Conservation (phyloP, 805 yeast species). For the Yarrowia sp. region DNA sequence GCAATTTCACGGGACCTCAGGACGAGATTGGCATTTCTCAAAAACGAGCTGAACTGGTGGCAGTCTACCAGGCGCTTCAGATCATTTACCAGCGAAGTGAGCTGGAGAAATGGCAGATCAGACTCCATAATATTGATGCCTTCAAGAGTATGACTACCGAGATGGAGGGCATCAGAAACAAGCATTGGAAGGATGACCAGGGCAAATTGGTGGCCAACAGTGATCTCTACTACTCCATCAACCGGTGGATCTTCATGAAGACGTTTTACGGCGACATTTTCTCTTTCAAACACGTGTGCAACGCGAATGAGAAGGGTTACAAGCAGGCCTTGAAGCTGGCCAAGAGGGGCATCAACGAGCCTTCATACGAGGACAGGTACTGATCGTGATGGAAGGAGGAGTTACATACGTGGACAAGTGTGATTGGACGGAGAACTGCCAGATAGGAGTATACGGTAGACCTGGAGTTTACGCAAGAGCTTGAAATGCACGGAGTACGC, state of each 20-base stretch:
- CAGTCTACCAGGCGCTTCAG: constrained; percentile 3
- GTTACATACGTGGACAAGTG: background rate
- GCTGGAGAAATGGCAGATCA: constrained; percentile 13
- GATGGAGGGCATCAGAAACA: background rate
- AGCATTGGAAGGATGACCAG: background rate
- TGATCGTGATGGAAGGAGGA: no score
- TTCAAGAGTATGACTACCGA: constrained; percentile 3
- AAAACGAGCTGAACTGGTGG: constrained; percentile 10
- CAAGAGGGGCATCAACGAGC: background rate
- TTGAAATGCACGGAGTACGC: no score
- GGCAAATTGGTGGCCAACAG: background rate
- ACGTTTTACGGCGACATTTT: constrained; percentile 11
- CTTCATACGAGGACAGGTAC: background rate
- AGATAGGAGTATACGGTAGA: no score
- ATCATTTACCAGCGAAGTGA: constrained; percentile 9
- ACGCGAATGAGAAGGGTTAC: background rate
- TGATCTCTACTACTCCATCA: constrained; percentile 2
- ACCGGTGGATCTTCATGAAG: constrained; percentile 22
- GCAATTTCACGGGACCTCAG: constrained; percentile 6
- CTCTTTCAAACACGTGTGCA: constrained; percentile 17
- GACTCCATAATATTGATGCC: background rate
- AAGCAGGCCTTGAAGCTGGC: constrained; percentile 3
- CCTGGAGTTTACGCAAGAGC: no score
- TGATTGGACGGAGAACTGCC: background rate
- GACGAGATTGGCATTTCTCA: constrained; percentile 9